Base-by-base conservation (phyloP, 208 protist genomes). In the Leishmania mexicana region DNA sequence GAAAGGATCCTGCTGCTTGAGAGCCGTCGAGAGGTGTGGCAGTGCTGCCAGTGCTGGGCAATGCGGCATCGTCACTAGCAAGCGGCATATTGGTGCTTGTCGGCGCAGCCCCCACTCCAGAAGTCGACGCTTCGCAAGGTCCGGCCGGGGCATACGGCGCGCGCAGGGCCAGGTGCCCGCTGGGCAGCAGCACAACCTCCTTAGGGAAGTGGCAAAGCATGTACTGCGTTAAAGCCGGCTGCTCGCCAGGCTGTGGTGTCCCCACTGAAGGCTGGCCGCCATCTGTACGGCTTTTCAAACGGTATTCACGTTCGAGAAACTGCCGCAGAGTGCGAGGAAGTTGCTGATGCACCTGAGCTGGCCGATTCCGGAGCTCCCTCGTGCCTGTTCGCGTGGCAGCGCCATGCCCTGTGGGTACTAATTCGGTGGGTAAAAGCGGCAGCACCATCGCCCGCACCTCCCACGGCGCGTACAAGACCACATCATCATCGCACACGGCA, bases 371-470 rank as follows among this genome's bases (percentile, higher is more conserved):
- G 11, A n/a, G 31, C 51, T 28, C 35, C 24, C 19, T 62, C 53
- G n/a, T 45, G 35, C 13, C 35, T 17, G 21, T 21, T 40, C 28
- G 51, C n/a, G 47, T 21, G 28, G 31, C 51, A 62, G 15, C 19
- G 5, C 73, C 10, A n/a, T 62, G 47, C 73, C 62, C 51, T 40
- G 51, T 64, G 53, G 6, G 13, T 58, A 31, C 24, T 3, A n/a
- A 35, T 8, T 58, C 73, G 47, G 31, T 57, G 51, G 91, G 90
- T 42, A 93, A 70, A 19, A 90, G 85, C 10, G 88, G 76, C 47
- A 90, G 79, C 35, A 95, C 78, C 21, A 95, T 47, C 47, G 85
- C 90, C 19, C 87, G 79, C 45, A 95, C 84, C 77, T 95, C 92
- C 85, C 87, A 93, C 49, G 87, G 88, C 17, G 85, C 88, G 77